A percentile compares a stretch with the other conserved stretches of the same genome.
Conservation (phyloP, 805 yeast genomes). For the Komagataella pastoris region DNA sequence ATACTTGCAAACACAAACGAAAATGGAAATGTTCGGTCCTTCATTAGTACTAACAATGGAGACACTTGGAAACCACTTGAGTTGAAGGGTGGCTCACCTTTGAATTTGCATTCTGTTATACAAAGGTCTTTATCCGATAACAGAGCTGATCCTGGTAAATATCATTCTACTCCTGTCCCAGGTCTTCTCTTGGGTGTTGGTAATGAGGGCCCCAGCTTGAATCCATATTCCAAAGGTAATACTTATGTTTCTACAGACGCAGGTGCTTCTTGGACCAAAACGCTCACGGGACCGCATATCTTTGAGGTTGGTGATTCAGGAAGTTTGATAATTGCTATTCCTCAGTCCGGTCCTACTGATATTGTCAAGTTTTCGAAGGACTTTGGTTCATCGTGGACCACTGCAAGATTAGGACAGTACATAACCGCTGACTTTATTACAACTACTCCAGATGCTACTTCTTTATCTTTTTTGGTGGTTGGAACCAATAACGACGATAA, state of each 20-base stretch:
- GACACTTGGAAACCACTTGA: constrained; percentile 5
- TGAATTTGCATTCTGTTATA: constrained; percentile 22
- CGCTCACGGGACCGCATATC: constrained; percentile 39
- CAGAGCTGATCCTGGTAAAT: constrained; percentile 12
- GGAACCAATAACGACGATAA: constrained; percentile 19
- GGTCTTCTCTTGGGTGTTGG: constrained; percentile 32
- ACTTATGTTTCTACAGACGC: constrained; percentile 59
- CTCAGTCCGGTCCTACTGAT: constrained; percentile 21
- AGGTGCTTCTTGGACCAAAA: constrained; percentile 47
- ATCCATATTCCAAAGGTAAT: constrained; percentile 16
- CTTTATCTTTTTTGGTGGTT: constrained; percentile 36
- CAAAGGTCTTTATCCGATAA: constrained; percentile 12
- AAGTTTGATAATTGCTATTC: constrained; percentile 47
- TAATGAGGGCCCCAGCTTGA: constrained; percentile 16
- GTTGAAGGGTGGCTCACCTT: constrained; percentile 3
- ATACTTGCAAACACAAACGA: constrained; percentile 22
- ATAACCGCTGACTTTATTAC: constrained; percentile 28
- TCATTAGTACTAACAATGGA: constrained; percentile 8
- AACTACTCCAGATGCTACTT: constrained; percentile 56
- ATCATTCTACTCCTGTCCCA: constrained; percentile 26
- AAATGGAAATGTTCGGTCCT: constrained; percentile 4
- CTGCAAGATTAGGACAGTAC: constrained; percentile 24
- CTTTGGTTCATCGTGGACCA: constrained; percentile 51
- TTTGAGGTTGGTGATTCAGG: constrained; percentile 63
- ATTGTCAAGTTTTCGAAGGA: constrained; percentile 41